Base-by-base conservation (phyloP, 129 eudicot genomes). In the Escallonia rubra region DNA sequence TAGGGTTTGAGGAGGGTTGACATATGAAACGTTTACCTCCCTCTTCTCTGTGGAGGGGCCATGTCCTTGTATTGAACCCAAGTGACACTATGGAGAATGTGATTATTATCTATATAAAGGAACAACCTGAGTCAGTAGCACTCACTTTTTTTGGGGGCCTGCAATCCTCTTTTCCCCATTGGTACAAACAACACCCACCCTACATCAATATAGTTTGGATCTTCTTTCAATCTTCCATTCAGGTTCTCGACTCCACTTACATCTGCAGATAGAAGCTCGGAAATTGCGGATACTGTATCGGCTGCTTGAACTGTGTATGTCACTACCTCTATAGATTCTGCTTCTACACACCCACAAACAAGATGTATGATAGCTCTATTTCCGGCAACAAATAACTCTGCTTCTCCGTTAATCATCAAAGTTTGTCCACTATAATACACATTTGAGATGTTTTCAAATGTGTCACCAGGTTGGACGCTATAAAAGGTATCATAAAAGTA, bases 101-200 rank as follows among this genome's bases (percentile, higher is more conserved):
- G 34, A 23, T 23, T 23, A 23, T 23, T 23, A 23, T 23, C 34
- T 23, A 23, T 23, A 23, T 23, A 23, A 23, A 23, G 34, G 34
- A 23, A 23, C 34, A 23, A 23, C 0, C 34, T 0, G 0, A 23
- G 34, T 23, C 34, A 23, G 34, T 50, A 59, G 15, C 47, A 72
- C 66, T 81, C 63, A 81, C 76, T 61, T 48, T 58, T 58, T 13
- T 69, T 78, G 3, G 82, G 54, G 52, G 58, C 66, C 47, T 40
- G 68, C 34, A 77, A 64, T 71, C 65, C 70, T 59, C 69, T 73
- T 40, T 59, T 69, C 67, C 73, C 86, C 62, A 11, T 72, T 14
- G 82, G 86, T 55, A 81, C 80, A 47, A 73, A 81, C 41, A 81
- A 15, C 41, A 81, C 79, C 86, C 86, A 81, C 63, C 79, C 82